A percentile compares a stretch with the other conserved stretches of the same genome.
phyloP scores from a whole-genome alignment of 768 basidiomycete genomes.

The Lactarius tabidus region DNA sequence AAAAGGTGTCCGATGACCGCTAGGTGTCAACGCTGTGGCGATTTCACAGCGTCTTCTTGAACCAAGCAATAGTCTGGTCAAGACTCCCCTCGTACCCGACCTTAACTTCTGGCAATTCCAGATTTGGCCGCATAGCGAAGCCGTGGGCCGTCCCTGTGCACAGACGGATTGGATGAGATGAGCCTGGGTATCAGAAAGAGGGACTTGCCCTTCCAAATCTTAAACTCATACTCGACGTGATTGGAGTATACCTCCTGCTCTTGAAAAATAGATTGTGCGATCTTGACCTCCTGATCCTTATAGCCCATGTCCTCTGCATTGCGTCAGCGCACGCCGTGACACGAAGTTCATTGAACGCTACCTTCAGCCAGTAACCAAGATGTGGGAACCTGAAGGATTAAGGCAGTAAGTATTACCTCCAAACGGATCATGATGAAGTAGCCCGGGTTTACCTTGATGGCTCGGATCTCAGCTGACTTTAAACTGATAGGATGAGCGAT shows the following conservation, averaged over 20 bases:
- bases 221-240: constrained; percentile 36
- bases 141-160: constrained; percentile 44
- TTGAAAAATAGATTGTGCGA: constrained; percentile 33
- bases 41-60: constrained; percentile 37
- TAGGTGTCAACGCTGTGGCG: background rate
- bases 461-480: constrained; percentile 34
- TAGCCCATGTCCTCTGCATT: constrained; percentile 35
- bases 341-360: constrained; percentile 11
- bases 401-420: too few relatives aligned
- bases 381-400: constrained; percentile 14
- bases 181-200: background rate
- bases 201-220: constrained; percentile 34
- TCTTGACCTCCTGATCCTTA: constrained; percentile 28
- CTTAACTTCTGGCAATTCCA: constrained; percentile 40
- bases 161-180: constrained; percentile 11
- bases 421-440: too few relatives aligned
- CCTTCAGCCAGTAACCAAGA: constrained; percentile 41
- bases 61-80: constrained; percentile 41
- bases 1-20: background rate
- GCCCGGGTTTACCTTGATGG: constrained; percentile 36
- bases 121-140: constrained; percentile 46
- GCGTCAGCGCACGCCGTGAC: background rate
- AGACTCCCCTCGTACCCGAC: constrained; percentile 43
- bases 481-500: constrained; percentile 40
- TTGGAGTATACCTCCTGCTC: constrained; percentile 31